phyloP scores from a whole-genome alignment of 345 rosid species.

The Cardamine chenopodiifolia region DNA sequence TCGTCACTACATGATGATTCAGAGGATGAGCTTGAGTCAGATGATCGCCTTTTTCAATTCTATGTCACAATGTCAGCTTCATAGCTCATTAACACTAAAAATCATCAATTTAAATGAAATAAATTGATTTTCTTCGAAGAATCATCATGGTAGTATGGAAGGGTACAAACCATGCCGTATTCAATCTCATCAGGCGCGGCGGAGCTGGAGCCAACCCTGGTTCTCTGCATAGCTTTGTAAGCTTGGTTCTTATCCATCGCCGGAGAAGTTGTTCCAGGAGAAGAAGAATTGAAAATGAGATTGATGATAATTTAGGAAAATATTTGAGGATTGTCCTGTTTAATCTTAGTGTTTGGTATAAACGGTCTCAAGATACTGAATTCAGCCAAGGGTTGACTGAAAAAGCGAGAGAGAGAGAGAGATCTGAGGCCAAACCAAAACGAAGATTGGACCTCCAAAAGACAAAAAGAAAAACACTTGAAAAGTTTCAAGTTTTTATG shows the following conservation, averaged over 20 bases:
- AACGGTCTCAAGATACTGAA: constrained; percentile 4
- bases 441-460: background rate
- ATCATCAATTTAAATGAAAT: background rate
- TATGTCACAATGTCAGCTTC: constrained; percentile 18
- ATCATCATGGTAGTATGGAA: constrained; percentile 50
- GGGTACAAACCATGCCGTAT: constrained; percentile 97
- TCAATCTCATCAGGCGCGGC: constrained; percentile 84
- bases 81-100: constrained; percentile 3
- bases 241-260: constrained; percentile 96
- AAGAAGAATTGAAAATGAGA: background rate
- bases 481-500: too few relatives aligned
- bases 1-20: constrained; percentile 65
- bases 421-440: constrained; percentile 1
- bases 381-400: constrained; percentile 7
- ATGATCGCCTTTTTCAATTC: constrained; percentile 50
- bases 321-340: background rate
- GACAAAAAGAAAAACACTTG: background rate
- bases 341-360: constrained; percentile 20
- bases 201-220: constrained; percentile 81
- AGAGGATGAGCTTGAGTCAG: constrained; percentile 55
- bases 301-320: background rate
- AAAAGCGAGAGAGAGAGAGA: constrained; percentile 9
- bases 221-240: constrained; percentile 95
- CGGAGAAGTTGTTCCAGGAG: background rate
- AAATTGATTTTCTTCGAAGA: background rate